These are phyloP conservation scores for Cryptosporidium sp. DNA, from an alignment of 169 alveolate species.

Conservation along the genomic window DNA sequence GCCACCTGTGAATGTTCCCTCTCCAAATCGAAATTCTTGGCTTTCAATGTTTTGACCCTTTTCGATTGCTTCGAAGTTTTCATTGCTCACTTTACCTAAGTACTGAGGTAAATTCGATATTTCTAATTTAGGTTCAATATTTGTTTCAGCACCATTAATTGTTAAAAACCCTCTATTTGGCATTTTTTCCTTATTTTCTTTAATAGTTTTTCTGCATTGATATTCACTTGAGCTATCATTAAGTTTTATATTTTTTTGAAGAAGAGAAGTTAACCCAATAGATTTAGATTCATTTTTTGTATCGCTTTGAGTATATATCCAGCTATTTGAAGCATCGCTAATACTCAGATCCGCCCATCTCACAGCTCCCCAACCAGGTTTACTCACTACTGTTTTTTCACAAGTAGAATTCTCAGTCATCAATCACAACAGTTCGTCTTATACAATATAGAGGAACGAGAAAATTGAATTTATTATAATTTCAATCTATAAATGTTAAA, in stretches of 20 bases:
- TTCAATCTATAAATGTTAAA: background rate
- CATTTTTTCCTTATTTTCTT: background rate
- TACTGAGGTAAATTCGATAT: background rate
- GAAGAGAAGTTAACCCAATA: slow-evolving; percentile 54
- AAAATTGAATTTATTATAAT: background rate
- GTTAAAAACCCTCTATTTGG: slow-evolving; percentile 37
- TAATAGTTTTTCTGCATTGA: background rate
- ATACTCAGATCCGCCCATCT: slow-evolving; percentile 75
- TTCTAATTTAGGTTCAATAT: background rate
- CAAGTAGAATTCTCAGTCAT: slow-evolving; percentile 49
- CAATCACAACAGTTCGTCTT: background rate
- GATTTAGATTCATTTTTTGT: slow-evolving; percentile 69
- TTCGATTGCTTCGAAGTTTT: slow-evolving; percentile 25
- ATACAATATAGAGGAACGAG: background rate
- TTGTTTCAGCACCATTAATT: background rate
- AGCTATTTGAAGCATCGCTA: slow-evolving; percentile 73
- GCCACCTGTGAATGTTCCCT: slow-evolving; percentile 1
- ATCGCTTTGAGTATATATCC: slow-evolving; percentile 58
- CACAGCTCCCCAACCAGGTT: slow-evolving; percentile 57
- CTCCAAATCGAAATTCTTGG: slow-evolving; percentile 47
- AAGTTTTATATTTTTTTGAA: slow-evolving; percentile 39
- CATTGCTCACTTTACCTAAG: background rate
- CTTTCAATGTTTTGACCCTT: slow-evolving; percentile 2
- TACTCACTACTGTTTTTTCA: slow-evolving; percentile 39
- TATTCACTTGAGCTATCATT: slow-evolving; percentile 5